Evolutionary conservation across 2,329 filamentous ascomycete genomes (phyloP).

Genomic region (Trichoderma hamatum): DNA sequence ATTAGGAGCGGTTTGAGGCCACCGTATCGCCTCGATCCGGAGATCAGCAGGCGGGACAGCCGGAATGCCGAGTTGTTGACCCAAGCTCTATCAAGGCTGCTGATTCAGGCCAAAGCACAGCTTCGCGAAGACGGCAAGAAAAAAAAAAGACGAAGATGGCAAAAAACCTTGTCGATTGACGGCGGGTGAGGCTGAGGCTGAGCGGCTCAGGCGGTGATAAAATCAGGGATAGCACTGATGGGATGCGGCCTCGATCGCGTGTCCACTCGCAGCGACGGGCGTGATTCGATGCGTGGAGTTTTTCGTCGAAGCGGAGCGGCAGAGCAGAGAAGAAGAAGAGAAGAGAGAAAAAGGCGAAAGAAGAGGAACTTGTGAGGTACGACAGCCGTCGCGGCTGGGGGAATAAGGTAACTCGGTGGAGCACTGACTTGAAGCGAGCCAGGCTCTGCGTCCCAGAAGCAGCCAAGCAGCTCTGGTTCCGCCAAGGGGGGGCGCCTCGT

Average conservation of each 20-base stretch:
- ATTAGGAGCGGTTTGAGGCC: slow-evolving; percentile 17
- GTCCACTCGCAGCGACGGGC: slow-evolving; percentile 9
- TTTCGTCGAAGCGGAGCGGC: slow-evolving; percentile 16
- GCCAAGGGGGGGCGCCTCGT: slow-evolving; percentile 18
- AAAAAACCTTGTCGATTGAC: not conserved
- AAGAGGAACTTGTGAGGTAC: slow-evolving; percentile 23
- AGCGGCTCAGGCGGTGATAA: slow-evolving; percentile 12
- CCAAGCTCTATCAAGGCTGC: slow-evolving; percentile 23
- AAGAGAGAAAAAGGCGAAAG: slow-evolving; percentile 14
- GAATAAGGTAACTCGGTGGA: slow-evolving; percentile 27
- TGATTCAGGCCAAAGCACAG: not conserved
- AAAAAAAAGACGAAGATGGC: not conserved
- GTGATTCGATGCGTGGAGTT: slow-evolving; percentile 18
- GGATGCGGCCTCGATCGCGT: slow-evolving; percentile 9
- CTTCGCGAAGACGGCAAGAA: not conserved
- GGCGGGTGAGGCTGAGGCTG: slow-evolving; percentile 15
- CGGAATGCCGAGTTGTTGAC: slow-evolving; percentile 25
- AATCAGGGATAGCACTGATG: slow-evolving; percentile 11
- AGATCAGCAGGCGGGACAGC: slow-evolving; percentile 27
- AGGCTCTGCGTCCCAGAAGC: slow-evolving; percentile 19
- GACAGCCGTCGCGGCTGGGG: slow-evolving; percentile 22
- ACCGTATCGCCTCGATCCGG: slow-evolving; percentile 26
- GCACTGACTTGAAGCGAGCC: slow-evolving; percentile 27
- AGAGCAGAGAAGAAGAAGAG: not conserved
- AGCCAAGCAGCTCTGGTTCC: slow-evolving; percentile 1